A percentile compares a stretch with the other conserved stretches of the same genome.
These are phyloP conservation scores for Nannizzia gypsea DNA, from an alignment of 2,329 filamentous ascomycete genomes.

Conservation along the genomic window DNA sequence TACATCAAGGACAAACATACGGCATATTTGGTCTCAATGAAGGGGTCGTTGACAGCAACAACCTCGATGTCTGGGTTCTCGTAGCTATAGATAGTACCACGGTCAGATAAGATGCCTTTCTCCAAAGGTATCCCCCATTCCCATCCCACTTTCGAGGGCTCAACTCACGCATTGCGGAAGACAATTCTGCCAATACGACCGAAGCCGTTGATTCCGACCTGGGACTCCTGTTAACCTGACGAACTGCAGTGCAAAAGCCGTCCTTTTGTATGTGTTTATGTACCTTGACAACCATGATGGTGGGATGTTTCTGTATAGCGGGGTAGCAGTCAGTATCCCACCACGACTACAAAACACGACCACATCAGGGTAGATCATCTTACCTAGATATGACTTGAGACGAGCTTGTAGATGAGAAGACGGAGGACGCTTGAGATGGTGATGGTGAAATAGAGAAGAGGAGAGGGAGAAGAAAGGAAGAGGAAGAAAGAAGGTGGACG, in stretches of 20 bases:
- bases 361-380: neutral
- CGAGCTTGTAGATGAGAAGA: neutral
- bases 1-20: constrained; percentile 48
- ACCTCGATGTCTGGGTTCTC: constrained; percentile 83
- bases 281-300: constrained; percentile 17
- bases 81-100: constrained; percentile 44
- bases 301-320: constrained; percentile 8
- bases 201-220: constrained; percentile 99
- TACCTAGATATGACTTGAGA: neutral
- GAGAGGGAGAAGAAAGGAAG: neutral
- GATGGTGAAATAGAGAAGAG: neutral
- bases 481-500: constrained; percentile 9
- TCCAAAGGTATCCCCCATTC: no score
- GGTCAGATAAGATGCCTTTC: no score
- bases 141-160: neutral
- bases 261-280: neutral
- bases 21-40: constrained; percentile 96
- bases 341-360: neutral
- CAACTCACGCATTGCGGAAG: constrained; percentile 87
- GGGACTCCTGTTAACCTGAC: constrained; percentile 26
- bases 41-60: constrained; percentile 97
- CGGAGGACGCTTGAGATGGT: neutral
- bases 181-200: constrained; percentile 98
- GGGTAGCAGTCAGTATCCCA: constrained; percentile 5
- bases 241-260: neutral